Evolutionary conservation across 768 basidiomycete species (phyloP), one percentile per base, ranked within the genome.

Genomic region (Candolleomyces aberdarensis): DNA sequence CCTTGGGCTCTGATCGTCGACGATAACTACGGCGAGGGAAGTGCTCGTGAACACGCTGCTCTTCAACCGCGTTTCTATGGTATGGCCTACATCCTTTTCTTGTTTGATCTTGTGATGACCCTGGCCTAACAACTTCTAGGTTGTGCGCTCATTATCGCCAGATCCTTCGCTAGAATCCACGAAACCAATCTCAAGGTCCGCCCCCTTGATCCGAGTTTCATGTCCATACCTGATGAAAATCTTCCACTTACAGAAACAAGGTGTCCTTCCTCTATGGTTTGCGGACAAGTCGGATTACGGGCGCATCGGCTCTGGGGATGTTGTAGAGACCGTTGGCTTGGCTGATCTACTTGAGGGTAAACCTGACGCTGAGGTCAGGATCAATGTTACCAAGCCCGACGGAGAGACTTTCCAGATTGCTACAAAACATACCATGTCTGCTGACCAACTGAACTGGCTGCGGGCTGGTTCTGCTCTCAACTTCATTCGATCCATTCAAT

Each of bases 1-100:
- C 91, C 95, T 0, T 99, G 96, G 95, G 89, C 95, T 60, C 73
- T 98, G 50, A 76, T 99, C 39, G 96, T 98, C 1, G 96, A 97
- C 68, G 96, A 98, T 9, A 97, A 96, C 70, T 96, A 98, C 70
- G 97, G 97, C 2, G 97, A 99, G 73, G 97, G 97, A 31, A 96
- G 93, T 67, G 97, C 97, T 8, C 85, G 97, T 58, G 97, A 99
- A 74, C 97, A 99, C 72, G 97, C 97, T 40, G 95, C 97, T 20
- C 80, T 99, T 39, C 96, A 98, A 70, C 97, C 97, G 26, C 85
- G 97, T 19, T 97, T 95, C 77, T 95, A 93, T 65, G 93, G 91
- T 88, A 67, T 48, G 75, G 65, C 20, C n/a, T 22, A 10, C 15
- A 43, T 22, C 47, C 59, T 19, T 1, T 52, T 56, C 15, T 43